Percentiles rank a stretch among this genome's conserved stretches.
Evolutionary conservation across 2,329 filamentous ascomycete species (phyloP).

Genomic region (Diatrype stigma): DNA sequence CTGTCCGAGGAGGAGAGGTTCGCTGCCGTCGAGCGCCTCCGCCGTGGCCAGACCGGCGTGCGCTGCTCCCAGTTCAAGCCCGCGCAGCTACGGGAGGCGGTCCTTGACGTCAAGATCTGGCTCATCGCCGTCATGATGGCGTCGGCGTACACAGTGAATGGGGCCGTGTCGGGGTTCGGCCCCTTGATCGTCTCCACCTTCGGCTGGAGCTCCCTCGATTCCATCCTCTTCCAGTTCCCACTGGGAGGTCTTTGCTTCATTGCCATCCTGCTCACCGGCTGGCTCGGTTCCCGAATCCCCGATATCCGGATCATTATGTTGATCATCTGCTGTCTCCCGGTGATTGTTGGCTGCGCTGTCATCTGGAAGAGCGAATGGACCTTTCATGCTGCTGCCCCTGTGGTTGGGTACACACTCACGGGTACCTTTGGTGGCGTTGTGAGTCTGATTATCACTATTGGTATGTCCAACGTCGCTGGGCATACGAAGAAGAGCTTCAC

Average conservation of each 20-base stretch:
- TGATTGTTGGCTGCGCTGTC: slow-evolving; percentile 69
- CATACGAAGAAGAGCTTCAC: slow-evolving; percentile 77
- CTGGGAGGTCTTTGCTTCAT: slow-evolving; percentile 65
- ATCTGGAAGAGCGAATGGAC: slow-evolving; percentile 69
- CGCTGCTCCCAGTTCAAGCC: slow-evolving; percentile 57
- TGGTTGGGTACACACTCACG: slow-evolving; percentile 67
- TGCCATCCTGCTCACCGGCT: slow-evolving; percentile 63
- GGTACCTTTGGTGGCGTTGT: slow-evolving; percentile 71
- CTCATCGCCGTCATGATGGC: slow-evolving; percentile 65
- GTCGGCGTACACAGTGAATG: slow-evolving; percentile 67
- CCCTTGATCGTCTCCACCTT: slow-evolving; percentile 70
- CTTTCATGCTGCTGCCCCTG: slow-evolving; percentile 60
- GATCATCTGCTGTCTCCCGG: slow-evolving; percentile 63
- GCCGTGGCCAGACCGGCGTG: slow-evolving; percentile 60
- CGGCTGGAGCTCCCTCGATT: slow-evolving; percentile 58
- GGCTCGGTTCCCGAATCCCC: slow-evolving; percentile 52
- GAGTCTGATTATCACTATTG: slow-evolving; percentile 49
- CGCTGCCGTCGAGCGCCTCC: slow-evolving; percentile 60
- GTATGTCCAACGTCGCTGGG: slow-evolving; percentile 66
- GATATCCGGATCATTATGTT: slow-evolving; percentile 65
- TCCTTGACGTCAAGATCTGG: slow-evolving; percentile 59
- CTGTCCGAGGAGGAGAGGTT: slow-evolving; percentile 58
- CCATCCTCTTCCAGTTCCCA: slow-evolving; percentile 72
- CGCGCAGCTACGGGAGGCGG: slow-evolving; percentile 53
- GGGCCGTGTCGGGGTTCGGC: slow-evolving; percentile 66